A percentile compares a stretch with the other conserved stretches of the same genome.
Evolutionary conservation across 257 asterid species (phyloP).

Genomic region (Anisodus tanguticus): DNA sequence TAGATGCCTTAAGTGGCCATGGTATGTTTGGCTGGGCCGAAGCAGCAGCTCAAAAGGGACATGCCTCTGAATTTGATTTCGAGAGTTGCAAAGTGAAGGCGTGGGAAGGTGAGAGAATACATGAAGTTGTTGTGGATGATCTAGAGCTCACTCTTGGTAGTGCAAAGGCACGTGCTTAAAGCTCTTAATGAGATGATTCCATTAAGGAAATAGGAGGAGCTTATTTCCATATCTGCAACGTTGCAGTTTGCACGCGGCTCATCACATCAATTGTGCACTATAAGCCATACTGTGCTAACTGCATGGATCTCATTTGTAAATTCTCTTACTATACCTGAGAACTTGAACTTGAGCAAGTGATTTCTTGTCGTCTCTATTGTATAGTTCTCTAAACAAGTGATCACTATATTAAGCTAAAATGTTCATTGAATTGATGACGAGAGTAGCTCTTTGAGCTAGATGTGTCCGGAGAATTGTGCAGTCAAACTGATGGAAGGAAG

Average conservation of each 20-base stretch:
- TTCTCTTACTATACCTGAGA: conserved; percentile 9
- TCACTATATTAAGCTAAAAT: not conserved
- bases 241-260: not conserved
- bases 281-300: not conserved
- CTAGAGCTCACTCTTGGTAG: conserved; percentile 34
- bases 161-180: conserved; percentile 27
- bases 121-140: conserved; percentile 34
- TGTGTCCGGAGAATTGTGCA: not conserved
- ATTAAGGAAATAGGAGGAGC: not conserved
- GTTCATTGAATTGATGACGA: not conserved
- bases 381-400: conserved; percentile 24
- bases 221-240: not conserved
- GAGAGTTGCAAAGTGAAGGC: conserved; percentile 31
- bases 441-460: not conserved
- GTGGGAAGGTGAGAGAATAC: conserved; percentile 36
- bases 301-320: conserved; percentile 7
- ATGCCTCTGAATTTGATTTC: conserved; percentile 26
- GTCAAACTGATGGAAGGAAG: conserved; percentile 12
- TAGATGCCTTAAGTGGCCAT: conserved; percentile 27
- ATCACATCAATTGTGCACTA: not conserved
- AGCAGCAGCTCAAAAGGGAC: conserved; percentile 25
- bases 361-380: not conserved
- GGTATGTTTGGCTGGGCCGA: conserved; percentile 31
- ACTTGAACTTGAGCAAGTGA: not conserved
- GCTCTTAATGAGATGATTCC: conserved; percentile 13